Conservation (phyloP, 2,329 filamentous ascomycete genomes). For the Cladosporium sphaerospermum region DNA sequence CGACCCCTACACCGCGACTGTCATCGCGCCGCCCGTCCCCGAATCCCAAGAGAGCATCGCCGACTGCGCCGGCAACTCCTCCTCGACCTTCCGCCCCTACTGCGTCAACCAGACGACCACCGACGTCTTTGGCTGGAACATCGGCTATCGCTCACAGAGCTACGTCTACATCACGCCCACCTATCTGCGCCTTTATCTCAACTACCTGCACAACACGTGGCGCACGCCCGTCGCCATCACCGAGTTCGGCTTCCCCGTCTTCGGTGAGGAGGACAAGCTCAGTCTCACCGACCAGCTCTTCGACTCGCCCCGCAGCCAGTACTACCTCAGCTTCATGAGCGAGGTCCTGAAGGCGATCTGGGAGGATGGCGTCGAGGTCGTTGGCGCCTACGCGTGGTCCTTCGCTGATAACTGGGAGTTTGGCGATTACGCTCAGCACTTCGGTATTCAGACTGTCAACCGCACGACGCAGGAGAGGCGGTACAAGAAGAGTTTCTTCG, state of each 20-base stretch:
- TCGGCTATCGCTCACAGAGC: slow-evolving; percentile 45
- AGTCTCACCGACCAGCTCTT: slow-evolving; percentile 46
- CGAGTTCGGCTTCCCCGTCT: slow-evolving; percentile 37
- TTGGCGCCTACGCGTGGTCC: slow-evolving; percentile 30
- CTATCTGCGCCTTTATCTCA: slow-evolving; percentile 51
- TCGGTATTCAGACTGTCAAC: slow-evolving; percentile 48
- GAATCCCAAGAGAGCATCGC: slow-evolving; percentile 17
- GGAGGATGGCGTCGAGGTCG: slow-evolving; percentile 28
- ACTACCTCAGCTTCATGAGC: slow-evolving; percentile 46
- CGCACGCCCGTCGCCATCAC: slow-evolving; percentile 35
- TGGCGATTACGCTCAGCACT: slow-evolving; percentile 44
- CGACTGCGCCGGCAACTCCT: slow-evolving; percentile 30
- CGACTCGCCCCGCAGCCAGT: slow-evolving; percentile 48
- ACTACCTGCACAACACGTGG: slow-evolving; percentile 56
- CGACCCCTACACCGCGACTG: slow-evolving; percentile 16
- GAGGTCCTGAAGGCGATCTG: slow-evolving; percentile 28
- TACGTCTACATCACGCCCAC: slow-evolving; percentile 55
- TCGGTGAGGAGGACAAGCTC: slow-evolving; percentile 39
- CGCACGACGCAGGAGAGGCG: slow-evolving; percentile 31
- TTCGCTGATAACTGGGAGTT: slow-evolving; percentile 39
- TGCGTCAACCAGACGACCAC: slow-evolving; percentile 29
- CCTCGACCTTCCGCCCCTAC: slow-evolving; percentile 23
- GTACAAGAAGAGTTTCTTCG: slow-evolving; percentile 34
- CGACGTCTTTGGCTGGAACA: slow-evolving; percentile 27
- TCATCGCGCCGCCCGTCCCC: slow-evolving; percentile 14